Conservation (phyloP, 352 stramenopile species). For the Globisporangium cystogenes region DNA sequence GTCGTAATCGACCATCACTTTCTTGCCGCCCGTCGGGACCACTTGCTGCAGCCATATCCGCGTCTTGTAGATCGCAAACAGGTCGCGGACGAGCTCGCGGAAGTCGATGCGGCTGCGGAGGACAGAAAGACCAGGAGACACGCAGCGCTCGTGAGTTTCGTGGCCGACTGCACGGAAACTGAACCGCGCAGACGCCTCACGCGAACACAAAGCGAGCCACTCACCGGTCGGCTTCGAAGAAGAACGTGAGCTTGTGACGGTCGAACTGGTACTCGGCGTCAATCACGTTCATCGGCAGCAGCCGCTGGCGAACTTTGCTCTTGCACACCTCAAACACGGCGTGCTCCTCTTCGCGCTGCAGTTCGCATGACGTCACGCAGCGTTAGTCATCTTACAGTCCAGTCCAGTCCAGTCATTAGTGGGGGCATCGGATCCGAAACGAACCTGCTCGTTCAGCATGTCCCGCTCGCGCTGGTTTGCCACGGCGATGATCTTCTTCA, state of each 20-base stretch:
- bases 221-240: constrained; percentile 95
- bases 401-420: not conserved
- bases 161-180: not conserved
- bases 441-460: constrained; percentile 83
- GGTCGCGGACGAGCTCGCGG: constrained; percentile 95
- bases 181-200: not conserved
- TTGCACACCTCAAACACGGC: constrained; percentile 96
- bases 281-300: constrained; percentile 96
- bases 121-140: constrained; percentile 2
- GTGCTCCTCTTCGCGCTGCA: constrained; percentile 91
- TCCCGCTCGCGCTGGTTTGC: constrained; percentile 91
- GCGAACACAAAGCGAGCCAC: constrained; percentile 5
- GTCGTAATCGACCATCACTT: constrained; percentile 51
- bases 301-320: constrained; percentile 92
- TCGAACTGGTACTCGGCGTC: constrained; percentile 99
- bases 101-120: constrained; percentile 93
- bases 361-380: not conserved
- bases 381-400: not conserved
- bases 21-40: constrained; percentile 66
- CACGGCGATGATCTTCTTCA: constrained; percentile 92
- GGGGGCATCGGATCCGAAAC: not conserved
- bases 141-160: not conserved
- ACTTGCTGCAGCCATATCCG: constrained; percentile 98
- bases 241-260: constrained; percentile 98
- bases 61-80: constrained; percentile 99